Evolutionary conservation across 2,329 filamentous ascomycete genomes (phyloP), one percentile per base, ranked within the genome.

Genomic region (Ophiostoma novo-ulmi): DNA sequence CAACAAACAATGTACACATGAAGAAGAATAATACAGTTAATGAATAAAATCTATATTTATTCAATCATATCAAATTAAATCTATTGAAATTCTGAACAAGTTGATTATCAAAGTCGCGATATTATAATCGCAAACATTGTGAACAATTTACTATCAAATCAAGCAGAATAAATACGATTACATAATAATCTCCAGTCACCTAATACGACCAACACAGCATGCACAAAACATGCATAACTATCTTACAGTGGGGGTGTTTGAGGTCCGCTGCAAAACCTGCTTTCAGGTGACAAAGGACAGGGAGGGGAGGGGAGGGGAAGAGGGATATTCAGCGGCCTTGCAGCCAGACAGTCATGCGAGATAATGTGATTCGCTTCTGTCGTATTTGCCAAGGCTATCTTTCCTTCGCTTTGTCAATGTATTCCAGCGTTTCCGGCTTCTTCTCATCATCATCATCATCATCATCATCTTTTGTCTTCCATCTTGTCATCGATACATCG

Each of bases 221-320:
- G 31, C 31, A 31, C 31, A 31, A 31, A 31, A 31, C 31, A 31
- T 58, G 52, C 52, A 58, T 17, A 58, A 58, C 52, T 26, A 11
- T 22, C 52, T 26, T 26, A 58, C 52, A 58, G 52, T 26, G 52
- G 52, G 39, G 52, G 52, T 58, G 52, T 58, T 58, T 58, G 52
- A 22, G 52, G 52, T 58, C 52, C 52, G 52, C 52, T 31, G 22
- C 11, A 58, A 58, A 58, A 26, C 52, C 52, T 58, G 52, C 52
- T 58, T 58, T 14, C 39, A 58, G 52, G 44, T 6, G n/a, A 26
- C 52, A 26, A 58, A 26, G 52, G 14, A 58, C 52, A 58, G 44
- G 17, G 22, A 22, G 31, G n/a, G 44, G 17, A 55, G 52, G 52
- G n/a, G 52, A 26, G 52, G 52, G 22, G 52, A 17, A 26, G 7